Conservation (phyloP, 805 yeast species). For the Wickerhamomyces canadensis region DNA sequence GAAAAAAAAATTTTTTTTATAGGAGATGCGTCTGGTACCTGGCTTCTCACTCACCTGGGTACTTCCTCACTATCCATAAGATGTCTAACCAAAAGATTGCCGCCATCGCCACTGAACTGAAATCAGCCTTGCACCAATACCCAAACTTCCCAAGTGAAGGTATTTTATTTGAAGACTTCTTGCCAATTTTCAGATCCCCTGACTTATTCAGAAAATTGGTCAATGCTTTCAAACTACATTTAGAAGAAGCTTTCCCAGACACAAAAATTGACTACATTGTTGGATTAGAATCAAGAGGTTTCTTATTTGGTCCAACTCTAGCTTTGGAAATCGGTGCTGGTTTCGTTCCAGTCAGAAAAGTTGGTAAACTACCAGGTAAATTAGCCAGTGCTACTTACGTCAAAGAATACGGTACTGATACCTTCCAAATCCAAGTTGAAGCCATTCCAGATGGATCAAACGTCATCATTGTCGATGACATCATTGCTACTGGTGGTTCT, state of each 20-base stretch:
- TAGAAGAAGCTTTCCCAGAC: conserved; percentile 48
- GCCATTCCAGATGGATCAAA: conserved; percentile 76
- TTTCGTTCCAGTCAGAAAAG: conserved; percentile 92
- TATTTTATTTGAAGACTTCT: conserved; percentile 88
- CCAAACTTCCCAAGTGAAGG: conserved; percentile 95
- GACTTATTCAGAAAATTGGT: conserved; percentile 73
- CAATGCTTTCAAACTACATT: conserved; percentile 71
- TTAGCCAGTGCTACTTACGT: conserved; percentile 62
- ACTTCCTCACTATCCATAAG: no score
- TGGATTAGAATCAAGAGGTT: conserved; percentile 96
- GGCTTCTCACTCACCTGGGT: no score
- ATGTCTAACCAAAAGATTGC: conserved; percentile 17
- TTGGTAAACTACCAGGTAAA: conserved; percentile 92
- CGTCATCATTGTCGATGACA: conserved; percentile 89
- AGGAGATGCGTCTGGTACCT: no score
- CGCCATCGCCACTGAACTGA: conserved; percentile 39
- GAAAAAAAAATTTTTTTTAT: conserved; percentile 1
- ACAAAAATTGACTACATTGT: conserved; percentile 79
- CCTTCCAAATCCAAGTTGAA: conserved; percentile 80
- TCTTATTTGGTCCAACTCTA: conserved; percentile 91
- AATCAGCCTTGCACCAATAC: conserved; percentile 62
- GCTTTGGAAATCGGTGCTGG: conserved; percentile 88
- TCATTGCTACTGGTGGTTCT: conserved; percentile 97
- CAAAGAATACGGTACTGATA: conserved; percentile 92
- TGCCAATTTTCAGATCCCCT: conserved; percentile 89